Base-by-base conservation (phyloP, 306 rosid genomes). In the Acacia crassicarpa region DNA sequence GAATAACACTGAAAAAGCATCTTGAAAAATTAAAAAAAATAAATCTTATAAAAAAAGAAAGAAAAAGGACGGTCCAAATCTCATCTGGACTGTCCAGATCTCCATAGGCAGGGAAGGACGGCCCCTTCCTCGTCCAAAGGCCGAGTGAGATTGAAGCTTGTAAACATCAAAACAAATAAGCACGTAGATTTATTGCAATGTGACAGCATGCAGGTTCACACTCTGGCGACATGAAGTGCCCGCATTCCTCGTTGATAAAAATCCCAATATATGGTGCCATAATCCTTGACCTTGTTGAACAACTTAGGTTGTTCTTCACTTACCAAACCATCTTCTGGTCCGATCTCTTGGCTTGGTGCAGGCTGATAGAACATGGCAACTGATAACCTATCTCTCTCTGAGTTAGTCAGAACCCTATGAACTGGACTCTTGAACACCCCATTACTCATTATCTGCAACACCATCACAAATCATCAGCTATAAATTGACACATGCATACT, bases 341-440 rank as follows among this genome's bases (percentile, higher is more conserved):
- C 84, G 46, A 89, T 87, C 83, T 87, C 88, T 80, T 32, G 84
- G n/a, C 84, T 78, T 43, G 78, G 79, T 33, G 82, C 88, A 2
- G 92, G 93, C 2, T 80, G 38, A 44, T 80, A 82, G 81, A 89
- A 85, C 71, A 78, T 80, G 2, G 79, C 89, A 79, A 89, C 19
- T 23, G 91, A 85, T 49, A 87, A 54, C 83, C 92, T 83, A 59
- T 74, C 83, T 82, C 61, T 89, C 66, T 87, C 61, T 23, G 90
- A 56, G 75, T 89, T 85, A 38, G 85, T 78, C 78, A 89, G n/a
- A 16, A 85, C 92, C 76, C 89, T 76, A 74, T 89, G 92, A 17
- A 87, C 78, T 2, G 84, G 81, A 80, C 91, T 85, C 83, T 85
- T 85, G 84, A 87, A 89, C 30, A 81, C 80, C 22, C 91, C 91